A percentile compares a stretch with the other conserved stretches of the same genome.
These are phyloP conservation scores for Chlorella sp. DNA, from an alignment of 139 green algal species.

Conservation along the genomic window DNA sequence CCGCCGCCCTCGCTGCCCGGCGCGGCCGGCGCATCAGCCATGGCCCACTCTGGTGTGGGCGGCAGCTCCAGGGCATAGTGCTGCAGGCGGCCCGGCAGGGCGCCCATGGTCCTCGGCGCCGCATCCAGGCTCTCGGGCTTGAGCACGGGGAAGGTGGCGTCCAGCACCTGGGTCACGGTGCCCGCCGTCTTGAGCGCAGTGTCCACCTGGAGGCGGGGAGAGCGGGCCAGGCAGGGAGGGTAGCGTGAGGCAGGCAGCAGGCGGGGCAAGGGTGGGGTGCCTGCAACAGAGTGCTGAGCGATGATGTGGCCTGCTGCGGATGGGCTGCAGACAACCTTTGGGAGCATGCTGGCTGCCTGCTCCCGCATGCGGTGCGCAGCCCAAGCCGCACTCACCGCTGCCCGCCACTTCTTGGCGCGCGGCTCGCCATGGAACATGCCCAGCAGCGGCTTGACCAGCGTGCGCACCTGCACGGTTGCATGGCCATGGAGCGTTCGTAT, in stretches of 20 bases:
- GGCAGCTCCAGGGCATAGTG: slow-evolving; percentile 30
- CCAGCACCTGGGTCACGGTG: slow-evolving; percentile 37
- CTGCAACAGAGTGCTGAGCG: not conserved
- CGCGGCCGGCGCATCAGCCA: not conserved
- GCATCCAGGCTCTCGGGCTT: slow-evolving; percentile 60
- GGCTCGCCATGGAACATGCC: slow-evolving; percentile 83
- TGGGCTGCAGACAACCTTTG: not conserved
- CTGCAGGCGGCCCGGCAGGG: slow-evolving; percentile 2
- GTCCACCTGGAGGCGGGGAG: slow-evolving; percentile 34
- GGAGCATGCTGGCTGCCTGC: not conserved
- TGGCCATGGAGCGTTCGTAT: no score
- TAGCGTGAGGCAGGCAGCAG: no score
- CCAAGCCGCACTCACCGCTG: slow-evolving; percentile 13
- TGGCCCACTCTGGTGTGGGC: slow-evolving; percentile 4
- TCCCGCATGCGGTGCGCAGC: not conserved
- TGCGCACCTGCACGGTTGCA: slow-evolving; percentile 71
- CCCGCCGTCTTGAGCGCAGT: slow-evolving; percentile 13
- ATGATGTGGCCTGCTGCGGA: not conserved
- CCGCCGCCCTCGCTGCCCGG: not conserved
- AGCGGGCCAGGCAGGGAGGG: not conserved
- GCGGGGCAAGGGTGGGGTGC: not conserved
- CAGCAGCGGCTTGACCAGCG: slow-evolving; percentile 81
- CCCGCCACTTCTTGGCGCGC: slow-evolving; percentile 62
- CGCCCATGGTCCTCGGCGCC: slow-evolving; percentile 32
- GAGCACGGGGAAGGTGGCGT: slow-evolving; percentile 51